Conservation (phyloP, 495 filamentous ascomycete species). For the Neurospora hispaniola region DNA sequence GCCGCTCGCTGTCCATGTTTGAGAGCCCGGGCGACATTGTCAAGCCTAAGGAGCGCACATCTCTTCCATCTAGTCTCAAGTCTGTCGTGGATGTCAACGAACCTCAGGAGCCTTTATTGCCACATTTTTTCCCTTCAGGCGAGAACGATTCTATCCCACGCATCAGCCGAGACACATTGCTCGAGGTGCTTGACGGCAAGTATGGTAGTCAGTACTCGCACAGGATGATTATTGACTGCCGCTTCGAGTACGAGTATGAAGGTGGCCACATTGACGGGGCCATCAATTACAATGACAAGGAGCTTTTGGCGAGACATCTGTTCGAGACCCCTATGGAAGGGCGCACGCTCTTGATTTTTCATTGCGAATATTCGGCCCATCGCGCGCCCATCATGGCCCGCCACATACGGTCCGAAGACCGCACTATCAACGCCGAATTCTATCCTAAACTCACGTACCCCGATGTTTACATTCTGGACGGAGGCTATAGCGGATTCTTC, state of each 20-base stretch:
- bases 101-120: slow-evolving; percentile 58
- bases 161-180: slow-evolving; percentile 67
- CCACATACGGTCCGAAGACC: slow-evolving; percentile 78
- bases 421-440: slow-evolving; percentile 63
- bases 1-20: slow-evolving; percentile 94
- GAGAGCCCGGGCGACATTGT: slow-evolving; percentile 83
- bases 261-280: slow-evolving; percentile 91
- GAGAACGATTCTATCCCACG: slow-evolving; percentile 76
- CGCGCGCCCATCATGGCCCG: slow-evolving; percentile 95
- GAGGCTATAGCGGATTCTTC: slow-evolving; percentile 93
- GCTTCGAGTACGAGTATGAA: slow-evolving; percentile 97
- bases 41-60: slow-evolving; percentile 48
- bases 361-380: slow-evolving; percentile 97
- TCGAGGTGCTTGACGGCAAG: slow-evolving; percentile 78
- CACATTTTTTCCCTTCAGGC: slow-evolving; percentile 75
- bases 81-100: slow-evolving; percentile 68
- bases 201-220: slow-evolving; percentile 64
- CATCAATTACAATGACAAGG: slow-evolving; percentile 93
- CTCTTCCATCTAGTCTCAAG: slow-evolving; percentile 42
- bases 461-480: slow-evolving; percentile 93
- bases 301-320: slow-evolving; percentile 64
- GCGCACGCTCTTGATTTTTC: slow-evolving; percentile 76
- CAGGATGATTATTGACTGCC: slow-evolving; percentile 83
- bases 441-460: slow-evolving; percentile 89
- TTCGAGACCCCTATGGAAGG: slow-evolving; percentile 54